Evolutionary conservation across 108 stramenopile genomes (phyloP).

Genomic region (Cyclostephanos invisitatus): DNA sequence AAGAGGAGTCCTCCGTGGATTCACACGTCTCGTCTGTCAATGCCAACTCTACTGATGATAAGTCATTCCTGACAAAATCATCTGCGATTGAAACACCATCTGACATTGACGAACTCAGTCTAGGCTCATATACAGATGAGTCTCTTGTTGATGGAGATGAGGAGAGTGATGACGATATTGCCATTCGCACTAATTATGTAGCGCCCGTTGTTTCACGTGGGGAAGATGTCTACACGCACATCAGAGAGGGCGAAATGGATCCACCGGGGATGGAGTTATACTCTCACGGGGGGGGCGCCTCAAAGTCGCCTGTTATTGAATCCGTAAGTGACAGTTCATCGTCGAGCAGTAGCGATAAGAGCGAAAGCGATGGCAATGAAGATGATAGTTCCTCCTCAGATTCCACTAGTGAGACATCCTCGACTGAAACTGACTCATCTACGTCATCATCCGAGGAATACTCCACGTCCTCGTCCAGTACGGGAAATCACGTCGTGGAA

Average conservation of each 20-base stretch:
- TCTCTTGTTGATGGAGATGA: slow-evolving; percentile 22
- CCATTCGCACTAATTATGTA: neutral
- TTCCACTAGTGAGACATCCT: neutral
- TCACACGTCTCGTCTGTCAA: slow-evolving; percentile 28
- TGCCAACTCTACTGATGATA: neutral
- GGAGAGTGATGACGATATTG: neutral
- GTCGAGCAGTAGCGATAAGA: too few species aligned
- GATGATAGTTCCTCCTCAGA: slow-evolving; percentile 6
- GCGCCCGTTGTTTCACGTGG: neutral
- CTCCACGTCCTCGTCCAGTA: neutral
- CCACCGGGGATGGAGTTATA: too few species aligned
- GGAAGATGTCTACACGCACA: slow-evolving; percentile 1
- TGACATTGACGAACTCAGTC: slow-evolving; percentile 40
- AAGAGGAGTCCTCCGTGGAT: slow-evolving; percentile 29
- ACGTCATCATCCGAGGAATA: neutral
- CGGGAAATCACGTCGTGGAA: neutral
- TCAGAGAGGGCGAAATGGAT: neutral
- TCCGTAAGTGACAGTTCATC: too few species aligned
- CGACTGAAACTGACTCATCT: neutral
- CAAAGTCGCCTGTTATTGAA: too few species aligned
- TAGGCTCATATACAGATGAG: slow-evolving; percentile 44
- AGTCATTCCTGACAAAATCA: slow-evolving; percentile 31
- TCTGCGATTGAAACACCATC: slow-evolving; percentile 51
- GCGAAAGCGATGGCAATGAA: too few species aligned
- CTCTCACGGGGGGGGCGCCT: too few species aligned